Base-by-base conservation (phyloP, 768 basidiomycete species). In the Chalciporus pseudorubinellus region DNA sequence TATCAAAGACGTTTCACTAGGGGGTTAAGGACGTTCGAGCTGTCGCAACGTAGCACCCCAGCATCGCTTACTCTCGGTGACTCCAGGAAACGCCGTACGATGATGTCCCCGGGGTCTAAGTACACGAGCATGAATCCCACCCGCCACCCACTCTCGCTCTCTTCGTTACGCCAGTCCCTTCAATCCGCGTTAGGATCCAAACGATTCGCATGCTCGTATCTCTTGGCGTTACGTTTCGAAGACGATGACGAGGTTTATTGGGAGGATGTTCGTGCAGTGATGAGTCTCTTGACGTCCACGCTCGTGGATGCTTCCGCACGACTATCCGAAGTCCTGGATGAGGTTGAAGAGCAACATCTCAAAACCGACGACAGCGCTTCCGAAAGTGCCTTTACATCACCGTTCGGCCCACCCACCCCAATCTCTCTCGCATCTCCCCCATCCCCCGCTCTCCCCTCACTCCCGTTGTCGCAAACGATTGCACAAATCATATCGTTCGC, bases 241-340 rank as follows among this genome's bases (percentile, higher is more conserved):
- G 84, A 85, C 41, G 82, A 81, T 43, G 87, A 89, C 55, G 84
- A 85, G 45, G 73, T 76, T 6, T 93, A 93, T 58, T 93, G 90
- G 90, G 90, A 92, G 58, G 85, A 92, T 59, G 89, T 89, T 24
- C 78, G 85, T 13, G 81, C 84, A 22, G 81, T 93, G 44, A 84
- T 91, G 76, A 75, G 74, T 12, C 65, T 92, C 12, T 67, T 92
- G 53, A 85, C 84, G 8, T 82, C 76, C 36, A 77, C 87, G 9
- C 74, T 92, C 29, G 74, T 75, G 3, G 89, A 91, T 56, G 79
- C 85, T 2, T 76, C 84, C 2, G 72, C 81, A 8, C 70, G 84
- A 22, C 74, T 93, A 5, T 67, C 74, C 1, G 83, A 83, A 31
- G 85, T 83, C 1, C 70, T 92, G 22, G 82, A 84, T 16, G 79